Conservation (phyloP, 1,139 yeast species). For the Taphrina communis region DNA sequence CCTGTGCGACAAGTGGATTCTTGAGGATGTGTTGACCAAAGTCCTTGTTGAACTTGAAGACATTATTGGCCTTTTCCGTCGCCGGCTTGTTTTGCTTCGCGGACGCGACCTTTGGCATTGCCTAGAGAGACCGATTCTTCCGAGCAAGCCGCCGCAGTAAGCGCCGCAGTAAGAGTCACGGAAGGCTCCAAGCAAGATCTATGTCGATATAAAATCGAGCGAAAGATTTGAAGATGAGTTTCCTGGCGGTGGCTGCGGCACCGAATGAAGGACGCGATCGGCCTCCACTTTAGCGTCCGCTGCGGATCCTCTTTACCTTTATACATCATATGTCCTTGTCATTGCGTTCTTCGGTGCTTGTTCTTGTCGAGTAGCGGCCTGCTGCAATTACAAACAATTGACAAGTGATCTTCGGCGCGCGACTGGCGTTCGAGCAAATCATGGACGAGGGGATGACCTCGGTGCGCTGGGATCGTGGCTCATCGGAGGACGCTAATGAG, state of each 20-base stretch:
- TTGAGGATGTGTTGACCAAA: constrained; percentile 96
- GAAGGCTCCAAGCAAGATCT: too few relatives aligned
- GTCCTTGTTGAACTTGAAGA: constrained; percentile 75
- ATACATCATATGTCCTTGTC: too few relatives aligned
- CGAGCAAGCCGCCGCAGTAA: too few relatives aligned
- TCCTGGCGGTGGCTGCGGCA: constrained; percentile 6
- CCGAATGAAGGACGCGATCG: constrained; percentile 4
- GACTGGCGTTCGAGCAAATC: background rate
- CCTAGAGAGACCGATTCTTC: background rate
- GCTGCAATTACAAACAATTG: background rate
- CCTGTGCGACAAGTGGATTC: constrained; percentile 96
- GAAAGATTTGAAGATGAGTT: background rate
- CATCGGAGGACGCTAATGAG: background rate
- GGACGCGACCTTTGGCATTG: constrained; percentile 36
- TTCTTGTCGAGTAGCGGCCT: too few relatives aligned
- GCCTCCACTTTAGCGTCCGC: constrained; percentile 3
- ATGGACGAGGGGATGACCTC: constrained; percentile 32
- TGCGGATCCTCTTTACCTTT: too few relatives aligned
- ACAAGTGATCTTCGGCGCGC: background rate
- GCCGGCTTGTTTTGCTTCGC: constrained; percentile 37
- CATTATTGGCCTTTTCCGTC: constrained; percentile 43
- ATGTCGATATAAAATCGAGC: too few relatives aligned
- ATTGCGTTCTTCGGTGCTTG: too few relatives aligned
- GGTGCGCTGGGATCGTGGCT: constrained; percentile 28
- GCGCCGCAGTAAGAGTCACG: too few relatives aligned